Percentiles rank a stretch among this genome's conserved stretches.
phyloP scores from a whole-genome alignment of 768 basidiomycete species.

The Lactifluus piperatus region DNA sequence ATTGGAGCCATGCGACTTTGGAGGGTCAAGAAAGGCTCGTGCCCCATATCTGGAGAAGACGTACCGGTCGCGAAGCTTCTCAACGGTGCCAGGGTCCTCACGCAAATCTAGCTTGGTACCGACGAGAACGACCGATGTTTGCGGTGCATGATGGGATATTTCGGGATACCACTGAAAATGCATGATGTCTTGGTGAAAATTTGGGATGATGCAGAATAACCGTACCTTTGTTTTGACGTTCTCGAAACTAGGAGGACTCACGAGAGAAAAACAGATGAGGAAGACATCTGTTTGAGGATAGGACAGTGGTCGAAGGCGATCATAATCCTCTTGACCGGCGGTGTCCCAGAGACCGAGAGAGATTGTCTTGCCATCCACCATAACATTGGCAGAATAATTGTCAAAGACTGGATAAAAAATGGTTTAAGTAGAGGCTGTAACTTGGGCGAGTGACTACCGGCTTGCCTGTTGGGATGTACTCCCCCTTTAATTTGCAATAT shows the following conservation, averaged over 20 bases:
- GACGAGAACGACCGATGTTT: constrained; percentile 86
- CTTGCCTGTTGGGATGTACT: constrained; percentile 92
- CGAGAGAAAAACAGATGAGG: constrained; percentile 97
- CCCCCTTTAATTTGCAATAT: constrained; percentile 48
- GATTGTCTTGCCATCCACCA: constrained; percentile 98
- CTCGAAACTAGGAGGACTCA: constrained; percentile 96
- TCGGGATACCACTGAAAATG: constrained; percentile 82
- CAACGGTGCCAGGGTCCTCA: constrained; percentile 87
- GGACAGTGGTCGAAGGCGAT: constrained; percentile 92
- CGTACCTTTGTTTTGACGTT: constrained; percentile 93
- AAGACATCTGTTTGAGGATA: constrained; percentile 99
- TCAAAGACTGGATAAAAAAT: constrained; percentile 69
- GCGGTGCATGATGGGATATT: constrained; percentile 94
- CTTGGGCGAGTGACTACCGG: constrained; percentile 8
- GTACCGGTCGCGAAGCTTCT: constrained; percentile 87
- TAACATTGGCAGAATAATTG: constrained; percentile 97
- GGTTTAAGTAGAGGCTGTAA: not conserved
- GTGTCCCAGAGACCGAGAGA: constrained; percentile 99
- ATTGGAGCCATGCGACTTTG: constrained; percentile 92
- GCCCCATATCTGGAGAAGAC: constrained; percentile 16
- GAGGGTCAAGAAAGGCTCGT: constrained; percentile 2
- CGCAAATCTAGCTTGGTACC: constrained; percentile 97
- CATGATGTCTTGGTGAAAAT: constrained; percentile 1
- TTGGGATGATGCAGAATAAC: not conserved
- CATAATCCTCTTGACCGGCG: constrained; percentile 99